Percentiles rank a stretch among this genome's conserved stretches.
Evolutionary conservation across 2,329 filamentous ascomycete species (phyloP).

Genomic region (Penicillium digitatum): DNA sequence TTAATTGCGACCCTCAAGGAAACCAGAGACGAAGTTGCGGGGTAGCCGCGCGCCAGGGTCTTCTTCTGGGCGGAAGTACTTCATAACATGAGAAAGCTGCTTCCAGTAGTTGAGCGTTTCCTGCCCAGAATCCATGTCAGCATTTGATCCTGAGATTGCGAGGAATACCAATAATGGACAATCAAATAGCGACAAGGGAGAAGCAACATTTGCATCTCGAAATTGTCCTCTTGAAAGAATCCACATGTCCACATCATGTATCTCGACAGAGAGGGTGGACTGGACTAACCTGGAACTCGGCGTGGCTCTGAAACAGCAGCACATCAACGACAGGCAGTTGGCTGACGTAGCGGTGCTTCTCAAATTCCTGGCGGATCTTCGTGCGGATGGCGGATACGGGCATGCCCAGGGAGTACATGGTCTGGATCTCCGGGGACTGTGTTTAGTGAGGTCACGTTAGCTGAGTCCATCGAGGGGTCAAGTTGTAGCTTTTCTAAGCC

Average conservation of each 20-base stretch:
- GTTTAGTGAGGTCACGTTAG: slow-evolving; percentile 10
- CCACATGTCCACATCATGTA: neutral
- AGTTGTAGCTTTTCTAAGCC: neutral
- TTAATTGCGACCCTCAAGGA: slow-evolving; percentile 74
- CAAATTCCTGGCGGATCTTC: slow-evolving; percentile 94
- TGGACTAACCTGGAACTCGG: slow-evolving; percentile 78
- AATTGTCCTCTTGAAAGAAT: neutral
- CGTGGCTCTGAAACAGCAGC: slow-evolving; percentile 81
- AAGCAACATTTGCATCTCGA: neutral
- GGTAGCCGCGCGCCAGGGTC: slow-evolving; percentile 72
- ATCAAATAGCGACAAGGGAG: neutral
- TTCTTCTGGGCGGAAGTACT: slow-evolving; percentile 90
- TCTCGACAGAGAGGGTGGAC: neutral
- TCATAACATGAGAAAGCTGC: slow-evolving; percentile 90
- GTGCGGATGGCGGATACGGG: slow-evolving; percentile 84
- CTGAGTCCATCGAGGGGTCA: neutral
- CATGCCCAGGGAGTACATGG: slow-evolving; percentile 91
- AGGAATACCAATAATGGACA: too few relatives aligned
- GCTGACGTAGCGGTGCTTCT: slow-evolving; percentile 88
- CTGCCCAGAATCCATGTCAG: slow-evolving; percentile 45
- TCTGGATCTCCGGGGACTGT: slow-evolving; percentile 93
- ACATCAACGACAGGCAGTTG: slow-evolving; percentile 86
- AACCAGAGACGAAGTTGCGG: slow-evolving; percentile 86
- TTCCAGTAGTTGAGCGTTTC: slow-evolving; percentile 99
- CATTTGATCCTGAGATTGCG: neutral